Evolutionary conservation across 1,284 basidiomycete genomes (phyloP).

Genomic region (Apiotrichum gamsii): DNA sequence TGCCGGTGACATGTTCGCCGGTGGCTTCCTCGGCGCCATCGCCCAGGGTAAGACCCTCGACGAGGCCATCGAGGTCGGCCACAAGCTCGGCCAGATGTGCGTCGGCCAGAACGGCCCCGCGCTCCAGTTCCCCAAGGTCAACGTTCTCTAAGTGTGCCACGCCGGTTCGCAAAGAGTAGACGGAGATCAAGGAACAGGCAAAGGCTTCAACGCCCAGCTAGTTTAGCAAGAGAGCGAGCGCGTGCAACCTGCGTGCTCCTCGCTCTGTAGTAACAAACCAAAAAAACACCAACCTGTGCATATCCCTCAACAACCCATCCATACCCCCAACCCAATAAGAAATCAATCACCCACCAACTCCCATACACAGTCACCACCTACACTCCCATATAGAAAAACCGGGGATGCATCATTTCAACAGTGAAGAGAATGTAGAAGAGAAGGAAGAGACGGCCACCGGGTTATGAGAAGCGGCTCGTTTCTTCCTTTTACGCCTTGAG

Average conservation of each 20-base stretch:
- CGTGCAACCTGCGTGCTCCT: neutral
- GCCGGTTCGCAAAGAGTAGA: neutral
- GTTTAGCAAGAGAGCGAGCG: neutral
- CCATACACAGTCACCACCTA: slow-evolving; percentile 1
- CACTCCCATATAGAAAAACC: slow-evolving; percentile 1
- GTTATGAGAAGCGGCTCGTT: no score
- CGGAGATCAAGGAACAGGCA: neutral
- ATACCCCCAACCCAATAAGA: neutral
- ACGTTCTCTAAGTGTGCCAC: slow-evolving; percentile 27
- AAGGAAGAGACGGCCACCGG: no score
- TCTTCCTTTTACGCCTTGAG: no score
- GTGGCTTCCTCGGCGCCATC: slow-evolving; percentile 85
- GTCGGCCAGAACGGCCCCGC: slow-evolving; percentile 65
- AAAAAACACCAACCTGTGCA: neutral
- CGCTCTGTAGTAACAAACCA: neutral
- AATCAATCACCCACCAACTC: neutral
- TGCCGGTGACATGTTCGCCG: slow-evolving; percentile 99
- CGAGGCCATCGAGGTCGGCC: slow-evolving; percentile 70
- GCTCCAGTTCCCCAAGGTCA: slow-evolving; percentile 38
- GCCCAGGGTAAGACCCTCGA: slow-evolving; percentile 74
- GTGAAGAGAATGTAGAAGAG: neutral
- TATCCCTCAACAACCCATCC: slow-evolving; percentile 11
- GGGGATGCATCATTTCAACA: slow-evolving; percentile 22
- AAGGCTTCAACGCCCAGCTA: neutral
- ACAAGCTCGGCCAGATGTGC: slow-evolving; percentile 83